phyloP scores from a whole-genome alignment of 208 protist species.

The Leishmania braziliensis region DNA sequence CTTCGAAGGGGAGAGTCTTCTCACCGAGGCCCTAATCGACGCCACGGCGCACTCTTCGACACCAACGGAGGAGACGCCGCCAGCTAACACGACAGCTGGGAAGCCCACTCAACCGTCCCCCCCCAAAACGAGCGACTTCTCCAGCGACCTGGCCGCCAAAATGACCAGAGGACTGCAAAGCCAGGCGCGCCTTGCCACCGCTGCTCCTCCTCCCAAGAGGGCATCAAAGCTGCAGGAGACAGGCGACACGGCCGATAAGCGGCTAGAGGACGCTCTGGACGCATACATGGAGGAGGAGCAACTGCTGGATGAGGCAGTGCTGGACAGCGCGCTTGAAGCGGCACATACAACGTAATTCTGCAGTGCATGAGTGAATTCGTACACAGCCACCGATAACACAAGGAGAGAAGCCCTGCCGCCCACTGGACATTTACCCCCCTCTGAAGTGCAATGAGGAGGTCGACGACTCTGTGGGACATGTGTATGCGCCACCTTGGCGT shows the following conservation, averaged over 20 bases:
- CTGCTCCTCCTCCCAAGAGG: neutral
- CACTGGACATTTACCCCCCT: too few relatives aligned
- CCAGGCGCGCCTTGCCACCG: constrained; percentile 1
- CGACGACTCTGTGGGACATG: neutral
- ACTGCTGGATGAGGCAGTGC: constrained; percentile 41
- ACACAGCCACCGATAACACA: neutral
- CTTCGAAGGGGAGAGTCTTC: constrained; percentile 37
- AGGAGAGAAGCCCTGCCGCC: neutral
- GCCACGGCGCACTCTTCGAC: constrained; percentile 6
- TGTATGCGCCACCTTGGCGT: neutral
- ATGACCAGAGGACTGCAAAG: constrained; percentile 18
- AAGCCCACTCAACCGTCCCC: neutral
- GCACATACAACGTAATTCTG: constrained; percentile 2
- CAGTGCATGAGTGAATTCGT: neutral
- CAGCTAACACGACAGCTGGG: neutral
- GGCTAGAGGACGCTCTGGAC: constrained; percentile 35
- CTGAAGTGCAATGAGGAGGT: neutral
- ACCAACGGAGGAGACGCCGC: neutral
- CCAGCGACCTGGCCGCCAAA: constrained; percentile 21
- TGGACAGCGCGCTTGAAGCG: constrained; percentile 33
- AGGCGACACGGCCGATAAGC: neutral
- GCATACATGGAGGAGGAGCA: constrained; percentile 38
- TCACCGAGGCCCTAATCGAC: constrained; percentile 42
- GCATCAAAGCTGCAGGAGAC: neutral
- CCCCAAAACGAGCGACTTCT: neutral